Evolutionary conservation across 371 early-diverging fungal genomes (phyloP).

Genomic region (Mucor saturninus): DNA sequence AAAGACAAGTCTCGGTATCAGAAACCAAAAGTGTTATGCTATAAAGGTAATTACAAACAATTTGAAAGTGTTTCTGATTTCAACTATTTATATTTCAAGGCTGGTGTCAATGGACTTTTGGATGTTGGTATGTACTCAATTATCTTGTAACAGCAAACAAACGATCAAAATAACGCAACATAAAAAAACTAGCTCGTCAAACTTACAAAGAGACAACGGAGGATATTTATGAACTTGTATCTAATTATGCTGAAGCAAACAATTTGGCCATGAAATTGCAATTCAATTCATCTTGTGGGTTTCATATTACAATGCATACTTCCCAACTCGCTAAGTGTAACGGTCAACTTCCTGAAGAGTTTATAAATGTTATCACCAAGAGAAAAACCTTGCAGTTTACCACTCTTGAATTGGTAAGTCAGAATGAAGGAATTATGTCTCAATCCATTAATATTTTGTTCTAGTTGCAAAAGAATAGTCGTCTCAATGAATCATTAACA

Average conservation of each 20-base stretch:
- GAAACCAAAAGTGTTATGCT: constrained; percentile 87
- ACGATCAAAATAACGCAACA: not conserved
- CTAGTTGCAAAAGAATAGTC: constrained; percentile 59
- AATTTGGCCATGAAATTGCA: constrained; percentile 67
- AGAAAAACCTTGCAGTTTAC: constrained; percentile 71
- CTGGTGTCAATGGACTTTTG: constrained; percentile 85
- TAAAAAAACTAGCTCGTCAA: constrained; percentile 60
- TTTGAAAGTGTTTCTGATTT: not conserved
- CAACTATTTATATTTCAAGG: constrained; percentile 34
- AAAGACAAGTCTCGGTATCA: constrained; percentile 73
- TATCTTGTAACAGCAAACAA: not conserved
- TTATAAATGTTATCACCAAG: constrained; percentile 67
- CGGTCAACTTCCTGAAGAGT: constrained; percentile 51
- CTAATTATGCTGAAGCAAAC: constrained; percentile 57
- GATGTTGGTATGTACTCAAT: constrained; percentile 72
- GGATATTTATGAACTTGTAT: constrained; percentile 79
- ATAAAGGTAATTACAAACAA: constrained; percentile 56
- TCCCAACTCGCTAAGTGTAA: constrained; percentile 39
- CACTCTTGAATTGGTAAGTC: constrained; percentile 75
- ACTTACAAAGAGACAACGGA: constrained; percentile 85
- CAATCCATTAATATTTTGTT: not conserved
- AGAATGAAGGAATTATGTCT: not conserved
- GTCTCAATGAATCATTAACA: constrained; percentile 81
- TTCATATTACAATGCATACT: constrained; percentile 56
- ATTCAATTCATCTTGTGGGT: constrained; percentile 67